Conservation (phyloP, 1,284 basidiomycete genomes). For the Cryptococcus amylolentus region DNA sequence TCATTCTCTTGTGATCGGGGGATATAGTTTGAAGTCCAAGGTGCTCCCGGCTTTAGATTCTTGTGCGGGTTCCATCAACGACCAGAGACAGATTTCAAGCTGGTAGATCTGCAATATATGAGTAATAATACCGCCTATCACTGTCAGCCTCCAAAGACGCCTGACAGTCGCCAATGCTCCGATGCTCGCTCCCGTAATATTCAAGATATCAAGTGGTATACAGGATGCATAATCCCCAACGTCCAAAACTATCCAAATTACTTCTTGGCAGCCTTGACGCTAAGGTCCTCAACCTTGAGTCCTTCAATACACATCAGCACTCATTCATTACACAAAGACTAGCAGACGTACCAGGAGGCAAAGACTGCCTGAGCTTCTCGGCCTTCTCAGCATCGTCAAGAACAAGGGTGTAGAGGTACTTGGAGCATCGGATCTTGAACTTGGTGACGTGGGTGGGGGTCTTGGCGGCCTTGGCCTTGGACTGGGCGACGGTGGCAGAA, state of each 20-base stretch:
- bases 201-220: constrained; percentile 4
- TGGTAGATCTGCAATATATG: too few species aligned
- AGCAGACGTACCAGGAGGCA: constrained; percentile 82
- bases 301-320: constrained; percentile 15
- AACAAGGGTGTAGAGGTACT: constrained; percentile 95
- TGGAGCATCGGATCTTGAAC: constrained; percentile 98
- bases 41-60: too few species aligned
- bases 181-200: too few species aligned
- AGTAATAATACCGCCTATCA: too few species aligned
- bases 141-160: too few species aligned
- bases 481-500: constrained; percentile 33
- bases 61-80: too few species aligned
- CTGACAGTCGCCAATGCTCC: too few species aligned
- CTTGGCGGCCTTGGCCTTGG: constrained; percentile 53
- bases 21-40: too few species aligned
- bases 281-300: constrained; percentile 50
- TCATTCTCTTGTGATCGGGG: too few species aligned
- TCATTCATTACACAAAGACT: too few species aligned
- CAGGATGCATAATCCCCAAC: constrained; percentile 17
- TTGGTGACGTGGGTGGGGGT: constrained; percentile 79
- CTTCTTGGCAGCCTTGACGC: constrained; percentile 50
- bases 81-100: too few species aligned
- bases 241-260: constrained; percentile 25
- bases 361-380: constrained; percentile 92
- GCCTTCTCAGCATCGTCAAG: constrained; percentile 97